Percentiles rank a stretch among this genome's conserved stretches.
These are phyloP conservation scores for Hypoxylon sp. DNA, from an alignment of 2,329 filamentous ascomycete species.

Conservation along the genomic window DNA sequence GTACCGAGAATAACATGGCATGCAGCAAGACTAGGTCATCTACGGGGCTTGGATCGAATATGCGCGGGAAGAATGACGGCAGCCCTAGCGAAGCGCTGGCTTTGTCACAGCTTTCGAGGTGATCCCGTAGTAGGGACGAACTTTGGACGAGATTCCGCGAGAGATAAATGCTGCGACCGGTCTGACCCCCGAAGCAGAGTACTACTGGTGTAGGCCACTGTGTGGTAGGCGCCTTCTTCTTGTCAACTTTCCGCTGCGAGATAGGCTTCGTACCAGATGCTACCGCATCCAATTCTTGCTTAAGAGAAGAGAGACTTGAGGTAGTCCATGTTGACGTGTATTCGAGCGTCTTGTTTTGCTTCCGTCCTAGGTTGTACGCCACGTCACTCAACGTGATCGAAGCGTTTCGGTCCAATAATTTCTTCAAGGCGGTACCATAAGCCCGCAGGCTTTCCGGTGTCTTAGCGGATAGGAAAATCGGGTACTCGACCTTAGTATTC, in stretches of 20 bases:
- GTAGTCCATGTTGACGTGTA: slow-evolving; percentile 22
- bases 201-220: slow-evolving; percentile 25
- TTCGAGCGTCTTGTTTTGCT: slow-evolving; percentile 27
- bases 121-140: slow-evolving; percentile 47
- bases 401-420: slow-evolving; percentile 19
- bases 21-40: slow-evolving; percentile 56
- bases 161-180: slow-evolving; percentile 25
- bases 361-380: slow-evolving; percentile 24
- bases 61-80: slow-evolving; percentile 52
- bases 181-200: slow-evolving; percentile 31
- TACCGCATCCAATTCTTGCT: slow-evolving; percentile 16
- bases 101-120: slow-evolving; percentile 57
- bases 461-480: slow-evolving; percentile 35
- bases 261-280: slow-evolving; percentile 14
- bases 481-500: slow-evolving; percentile 20
- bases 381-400: slow-evolving; percentile 16
- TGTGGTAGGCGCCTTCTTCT: slow-evolving; percentile 17
- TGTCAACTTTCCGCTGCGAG: slow-evolving; percentile 13
- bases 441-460: slow-evolving; percentile 32
- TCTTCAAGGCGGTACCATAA: slow-evolving; percentile 18
- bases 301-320: slow-evolving; percentile 7
- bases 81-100: slow-evolving; percentile 49
- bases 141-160: slow-evolving; percentile 33
- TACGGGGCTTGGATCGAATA: slow-evolving; percentile 51
- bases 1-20: slow-evolving; percentile 55